Conservation (phyloP, 345 rosid genomes). For the Rhodomyrtus tomentosa region DNA sequence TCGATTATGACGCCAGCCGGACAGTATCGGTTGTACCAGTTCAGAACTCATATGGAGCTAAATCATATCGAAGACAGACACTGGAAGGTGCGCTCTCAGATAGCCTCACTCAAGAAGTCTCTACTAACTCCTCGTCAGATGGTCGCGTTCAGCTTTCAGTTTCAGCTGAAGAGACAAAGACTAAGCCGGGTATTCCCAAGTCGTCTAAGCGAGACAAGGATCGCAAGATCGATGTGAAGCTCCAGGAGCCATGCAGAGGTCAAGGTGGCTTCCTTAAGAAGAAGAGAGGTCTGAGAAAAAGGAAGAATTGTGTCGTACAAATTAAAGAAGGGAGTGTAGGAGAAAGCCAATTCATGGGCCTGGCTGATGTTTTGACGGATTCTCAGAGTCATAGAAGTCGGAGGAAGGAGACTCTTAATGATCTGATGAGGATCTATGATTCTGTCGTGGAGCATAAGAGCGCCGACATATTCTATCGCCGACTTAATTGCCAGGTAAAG, state of each 20-base stretch:
- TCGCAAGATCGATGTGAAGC: constrained; percentile 14
- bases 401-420: constrained; percentile 25
- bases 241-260: constrained; percentile 22
- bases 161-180: constrained; percentile 20
- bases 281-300: constrained; percentile 80
- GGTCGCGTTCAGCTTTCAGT: constrained; percentile 14
- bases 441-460: constrained; percentile 38
- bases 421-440: constrained; percentile 38
- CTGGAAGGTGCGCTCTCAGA: constrained; percentile 69
- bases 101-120: constrained; percentile 64
- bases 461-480: constrained; percentile 44
- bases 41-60: constrained; percentile 42
- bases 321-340: constrained; percentile 53
- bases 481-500: constrained; percentile 83
- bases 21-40: constrained; percentile 49
- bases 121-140: constrained; percentile 42
- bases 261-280: constrained; percentile 33
- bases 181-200: constrained; percentile 21
- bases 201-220: constrained; percentile 18
- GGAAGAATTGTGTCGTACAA: constrained; percentile 53
- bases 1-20: constrained; percentile 46
- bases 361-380: constrained; percentile 24
- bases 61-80: constrained; percentile 46
- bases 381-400: constrained; percentile 36
- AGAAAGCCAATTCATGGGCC: constrained; percentile 46